Conservation (phyloP, 352 stramenopile genomes). For the Stramenopiles sp. region DNA sequence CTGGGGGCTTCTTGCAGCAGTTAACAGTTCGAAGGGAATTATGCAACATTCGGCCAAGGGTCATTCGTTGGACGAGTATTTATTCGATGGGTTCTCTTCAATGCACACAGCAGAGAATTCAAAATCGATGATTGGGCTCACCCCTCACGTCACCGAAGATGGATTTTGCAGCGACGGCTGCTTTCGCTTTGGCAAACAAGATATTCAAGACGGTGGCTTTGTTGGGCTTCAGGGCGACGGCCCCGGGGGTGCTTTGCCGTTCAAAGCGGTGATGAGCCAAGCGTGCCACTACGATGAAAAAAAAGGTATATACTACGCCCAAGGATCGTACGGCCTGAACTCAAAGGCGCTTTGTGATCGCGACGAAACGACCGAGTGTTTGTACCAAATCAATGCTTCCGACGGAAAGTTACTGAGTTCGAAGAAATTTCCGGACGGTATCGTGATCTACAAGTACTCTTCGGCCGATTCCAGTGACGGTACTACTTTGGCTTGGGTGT, state of each 20-base stretch:
- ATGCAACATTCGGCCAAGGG: not conserved
- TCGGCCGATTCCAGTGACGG: not conserved
- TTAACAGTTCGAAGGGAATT: not conserved
- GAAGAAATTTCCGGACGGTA: not conserved
- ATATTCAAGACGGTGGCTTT: not conserved
- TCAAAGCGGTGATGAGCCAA: not conserved
- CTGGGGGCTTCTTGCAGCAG: not conserved
- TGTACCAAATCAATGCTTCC: not conserved
- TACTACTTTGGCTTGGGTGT: not conserved
- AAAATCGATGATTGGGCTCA: not conserved
- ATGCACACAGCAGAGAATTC: not conserved
- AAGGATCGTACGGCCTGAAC: not conserved
- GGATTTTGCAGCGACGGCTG: not conserved
- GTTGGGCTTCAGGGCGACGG: not conserved
- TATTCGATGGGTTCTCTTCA: not conserved
- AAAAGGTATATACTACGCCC: not conserved
- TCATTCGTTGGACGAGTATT: not conserved
- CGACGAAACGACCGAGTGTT: not conserved
- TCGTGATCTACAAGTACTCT: not conserved
- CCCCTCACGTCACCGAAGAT: not conserved
- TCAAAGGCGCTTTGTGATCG: not conserved
- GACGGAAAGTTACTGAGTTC: not conserved
- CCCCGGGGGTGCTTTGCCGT: not conserved
- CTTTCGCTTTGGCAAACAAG: not conserved
- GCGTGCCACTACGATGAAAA: not conserved